These are phyloP conservation scores for Sporothrix inflata DNA, from an alignment of 2,329 filamentous ascomycete species.

Conservation along the genomic window DNA sequence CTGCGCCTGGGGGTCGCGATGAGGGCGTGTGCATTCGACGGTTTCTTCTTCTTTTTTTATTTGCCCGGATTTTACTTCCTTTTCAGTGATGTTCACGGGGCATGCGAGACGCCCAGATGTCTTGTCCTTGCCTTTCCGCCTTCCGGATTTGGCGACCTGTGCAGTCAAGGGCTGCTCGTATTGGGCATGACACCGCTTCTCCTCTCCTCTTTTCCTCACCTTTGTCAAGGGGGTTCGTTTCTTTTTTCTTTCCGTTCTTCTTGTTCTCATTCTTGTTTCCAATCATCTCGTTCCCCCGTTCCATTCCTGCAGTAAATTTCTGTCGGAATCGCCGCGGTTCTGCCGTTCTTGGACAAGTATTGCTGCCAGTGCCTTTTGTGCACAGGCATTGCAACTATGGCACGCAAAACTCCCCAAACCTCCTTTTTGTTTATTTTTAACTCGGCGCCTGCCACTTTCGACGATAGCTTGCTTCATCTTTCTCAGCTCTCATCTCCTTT, in stretches of 20 bases:
- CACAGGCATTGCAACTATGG: background rate
- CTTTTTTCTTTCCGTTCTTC: background rate
- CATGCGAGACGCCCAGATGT: background rate
- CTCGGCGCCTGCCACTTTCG: slow-evolving; percentile 9
- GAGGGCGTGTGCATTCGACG: background rate
- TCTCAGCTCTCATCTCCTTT: background rate
- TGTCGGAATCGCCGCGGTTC: background rate
- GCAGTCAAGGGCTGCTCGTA: slow-evolving; percentile 1
- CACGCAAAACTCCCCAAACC: background rate
- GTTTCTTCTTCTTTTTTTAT: background rate
- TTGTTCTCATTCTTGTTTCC: background rate
- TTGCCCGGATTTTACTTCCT: background rate
- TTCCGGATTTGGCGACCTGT: slow-evolving; percentile 15
- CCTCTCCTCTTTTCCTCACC: background rate
- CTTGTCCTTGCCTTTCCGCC: background rate
- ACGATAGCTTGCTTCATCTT: slow-evolving; percentile 9
- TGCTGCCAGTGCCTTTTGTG: background rate
- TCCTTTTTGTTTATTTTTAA: background rate
- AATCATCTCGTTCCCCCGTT: background rate
- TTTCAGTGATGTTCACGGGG: background rate
- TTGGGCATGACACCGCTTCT: slow-evolving; percentile 1
- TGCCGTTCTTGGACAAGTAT: background rate
- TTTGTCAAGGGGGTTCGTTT: background rate
- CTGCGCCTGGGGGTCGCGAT: background rate
- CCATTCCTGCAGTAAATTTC: background rate